Evolutionary conservation across 805 yeast species (phyloP).

Genomic region (Nakazawaea sp.): DNA sequence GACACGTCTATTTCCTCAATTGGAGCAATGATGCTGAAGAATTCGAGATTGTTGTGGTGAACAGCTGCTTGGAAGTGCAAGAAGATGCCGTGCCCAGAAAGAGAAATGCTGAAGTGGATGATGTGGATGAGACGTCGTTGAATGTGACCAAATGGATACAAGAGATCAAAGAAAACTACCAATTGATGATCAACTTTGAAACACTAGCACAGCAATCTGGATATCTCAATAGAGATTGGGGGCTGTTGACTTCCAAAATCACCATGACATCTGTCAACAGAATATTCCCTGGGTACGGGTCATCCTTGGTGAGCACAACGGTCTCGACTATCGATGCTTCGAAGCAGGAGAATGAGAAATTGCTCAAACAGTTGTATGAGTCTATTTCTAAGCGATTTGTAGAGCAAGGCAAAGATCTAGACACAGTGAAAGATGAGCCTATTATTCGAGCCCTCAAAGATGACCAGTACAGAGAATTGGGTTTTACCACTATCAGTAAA

Average conservation of each 20-base stretch:
- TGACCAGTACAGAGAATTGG: conserved; percentile 26
- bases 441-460: conserved; percentile 23
- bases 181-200: conserved; percentile 31
- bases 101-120: conserved; percentile 16
- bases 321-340: conserved; percentile 44
- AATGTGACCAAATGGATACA: conserved; percentile 20
- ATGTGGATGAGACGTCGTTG: conserved; percentile 22
- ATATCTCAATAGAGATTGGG: conserved; percentile 22
- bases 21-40: conserved; percentile 31
- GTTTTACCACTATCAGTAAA: conserved; percentile 35
- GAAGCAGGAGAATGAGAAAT: conserved; percentile 36
- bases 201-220: conserved; percentile 1
- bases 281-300: conserved; percentile 18
- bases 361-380: conserved; percentile 23
- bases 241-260: conserved; percentile 15
- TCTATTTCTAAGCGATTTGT: conserved; percentile 17
- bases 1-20: conserved; percentile 23
- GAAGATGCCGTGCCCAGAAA: background rate
- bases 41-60: conserved; percentile 18
- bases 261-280: conserved; percentile 20
- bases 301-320: conserved; percentile 14
- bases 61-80: background rate
- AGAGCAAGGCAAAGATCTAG: conserved; percentile 1
- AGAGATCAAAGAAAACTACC: conserved; percentile 24
- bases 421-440: conserved; percentile 16